A percentile compares a stretch with the other conserved stretches of the same genome.
Conservation (phyloP, 2,329 filamentous ascomycete genomes). For the Hirsutella rhossiliensis region DNA sequence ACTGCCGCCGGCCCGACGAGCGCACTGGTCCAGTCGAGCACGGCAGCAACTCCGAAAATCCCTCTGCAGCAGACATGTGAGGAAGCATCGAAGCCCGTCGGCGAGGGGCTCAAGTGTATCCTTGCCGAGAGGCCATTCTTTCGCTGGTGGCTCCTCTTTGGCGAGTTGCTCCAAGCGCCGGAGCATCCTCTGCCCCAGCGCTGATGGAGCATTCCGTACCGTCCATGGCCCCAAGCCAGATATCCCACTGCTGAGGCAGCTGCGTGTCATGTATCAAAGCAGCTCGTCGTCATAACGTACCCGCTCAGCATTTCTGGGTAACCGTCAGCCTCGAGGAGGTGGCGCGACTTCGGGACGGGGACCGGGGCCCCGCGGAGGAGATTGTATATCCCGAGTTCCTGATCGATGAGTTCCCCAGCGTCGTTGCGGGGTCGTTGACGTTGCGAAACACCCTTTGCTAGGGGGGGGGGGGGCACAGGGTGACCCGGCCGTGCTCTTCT, state of each 20-base stretch:
- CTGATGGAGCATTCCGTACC: neutral
- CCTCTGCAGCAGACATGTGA: constrained; percentile 7
- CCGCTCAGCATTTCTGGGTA: constrained; percentile 8
- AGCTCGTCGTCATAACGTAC: constrained; percentile 4
- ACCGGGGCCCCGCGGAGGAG: constrained; percentile 4
- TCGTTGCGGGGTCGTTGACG: constrained; percentile 6
- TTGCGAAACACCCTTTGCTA: constrained; percentile 5
- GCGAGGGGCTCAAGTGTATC: constrained; percentile 1
- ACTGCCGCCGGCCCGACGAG: constrained; percentile 5
- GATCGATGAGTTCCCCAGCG: constrained; percentile 5
- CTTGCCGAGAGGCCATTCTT: constrained; percentile 1
- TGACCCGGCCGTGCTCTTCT: constrained; percentile 1
- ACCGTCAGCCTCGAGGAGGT: constrained; percentile 4
- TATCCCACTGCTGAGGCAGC: constrained; percentile 3
- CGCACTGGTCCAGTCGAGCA: constrained; percentile 9
- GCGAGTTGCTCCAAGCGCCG: constrained; percentile 5
- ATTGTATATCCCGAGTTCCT: constrained; percentile 5
- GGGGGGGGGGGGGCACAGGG: constrained; percentile 6
- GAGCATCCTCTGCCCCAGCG: constrained; percentile 5
- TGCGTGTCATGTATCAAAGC: constrained; percentile 5
- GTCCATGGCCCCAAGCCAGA: constrained; percentile 6
- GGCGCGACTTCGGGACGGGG: constrained; percentile 2
- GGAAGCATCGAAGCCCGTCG: neutral
- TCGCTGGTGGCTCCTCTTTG: constrained; percentile 1
- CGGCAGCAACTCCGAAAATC: constrained; percentile 6